A percentile compares a stretch with the other conserved stretches of the same genome.
These are phyloP conservation scores for Casuarina equisetifolia DNA, from an alignment of 306 rosid genomes.

Conservation along the genomic window DNA sequence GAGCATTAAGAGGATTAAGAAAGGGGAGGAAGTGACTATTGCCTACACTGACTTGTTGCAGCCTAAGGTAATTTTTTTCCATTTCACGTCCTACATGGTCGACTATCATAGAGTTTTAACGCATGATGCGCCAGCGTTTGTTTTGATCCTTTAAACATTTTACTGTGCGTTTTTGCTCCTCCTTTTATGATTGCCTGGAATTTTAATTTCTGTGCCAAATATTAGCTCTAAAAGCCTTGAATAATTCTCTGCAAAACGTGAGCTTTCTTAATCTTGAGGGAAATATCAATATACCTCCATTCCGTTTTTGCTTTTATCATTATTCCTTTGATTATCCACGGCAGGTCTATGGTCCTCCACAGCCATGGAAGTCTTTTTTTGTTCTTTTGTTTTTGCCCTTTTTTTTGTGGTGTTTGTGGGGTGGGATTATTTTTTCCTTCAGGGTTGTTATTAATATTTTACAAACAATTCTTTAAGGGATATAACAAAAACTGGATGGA, in stretches of 20 bases:
- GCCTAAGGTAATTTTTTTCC: slow-evolving; percentile 51
- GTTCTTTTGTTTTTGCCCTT: too few species aligned
- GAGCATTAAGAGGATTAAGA: slow-evolving; percentile 70
- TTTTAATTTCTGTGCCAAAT: too few species aligned
- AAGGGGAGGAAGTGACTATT: slow-evolving; percentile 69
- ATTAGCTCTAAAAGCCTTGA: neutral
- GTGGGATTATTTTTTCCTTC: too few species aligned
- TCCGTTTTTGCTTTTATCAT: too few species aligned
- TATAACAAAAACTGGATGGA: too few species aligned
- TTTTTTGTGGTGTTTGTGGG: too few species aligned
- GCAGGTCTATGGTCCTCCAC: too few species aligned
- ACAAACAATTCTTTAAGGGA: too few species aligned
- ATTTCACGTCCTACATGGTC: neutral
- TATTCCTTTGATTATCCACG: too few species aligned
- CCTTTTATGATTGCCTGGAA: neutral
- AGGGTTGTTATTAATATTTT: too few species aligned
- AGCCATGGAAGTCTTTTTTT: too few species aligned
- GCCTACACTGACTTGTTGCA: slow-evolving; percentile 76
- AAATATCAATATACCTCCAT: too few species aligned
- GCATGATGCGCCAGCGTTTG: neutral
- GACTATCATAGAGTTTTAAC: neutral
- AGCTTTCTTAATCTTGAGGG: neutral
- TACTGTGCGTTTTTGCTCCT: neutral
- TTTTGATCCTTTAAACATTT: neutral
- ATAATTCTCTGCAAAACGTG: neutral